phyloP scores from a whole-genome alignment of 345 rosid species.

The Mallotus nudiflorus region DNA sequence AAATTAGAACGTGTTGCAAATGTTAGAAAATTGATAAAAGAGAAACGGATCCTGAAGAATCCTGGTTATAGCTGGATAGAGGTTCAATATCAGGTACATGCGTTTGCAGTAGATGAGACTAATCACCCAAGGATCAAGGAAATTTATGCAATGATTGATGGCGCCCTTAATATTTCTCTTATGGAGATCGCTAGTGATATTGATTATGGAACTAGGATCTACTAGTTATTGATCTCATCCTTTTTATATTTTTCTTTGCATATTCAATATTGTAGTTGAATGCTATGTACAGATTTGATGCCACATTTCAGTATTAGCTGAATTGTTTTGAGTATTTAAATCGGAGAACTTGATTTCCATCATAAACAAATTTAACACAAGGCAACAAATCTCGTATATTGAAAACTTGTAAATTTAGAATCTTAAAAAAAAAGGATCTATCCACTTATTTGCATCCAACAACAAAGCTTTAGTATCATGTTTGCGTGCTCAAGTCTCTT shows the following conservation, averaged over 20 bases:
- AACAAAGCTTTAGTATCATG: neutral
- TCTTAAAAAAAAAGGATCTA: neutral
- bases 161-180: neutral
- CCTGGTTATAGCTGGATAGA: slow-evolving; percentile 31
- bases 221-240: neutral
- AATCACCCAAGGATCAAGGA: slow-evolving; percentile 16
- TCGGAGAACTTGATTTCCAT: neutral
- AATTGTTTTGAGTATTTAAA: neutral
- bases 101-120: slow-evolving; percentile 20
- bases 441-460: neutral
- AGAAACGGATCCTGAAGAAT: slow-evolving; percentile 18
- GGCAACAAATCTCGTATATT: neutral
- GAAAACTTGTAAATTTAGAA: neutral
- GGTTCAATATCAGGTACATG: slow-evolving; percentile 17
- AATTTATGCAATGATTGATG: slow-evolving; percentile 11
- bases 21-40: slow-evolving; percentile 33
- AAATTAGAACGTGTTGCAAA: slow-evolving; percentile 36
- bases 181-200: neutral
- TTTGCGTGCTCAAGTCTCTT: neutral
- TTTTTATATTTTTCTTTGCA: neutral
- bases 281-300: neutral
- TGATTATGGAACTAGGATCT: neutral
- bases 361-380: neutral
- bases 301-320: neutral
- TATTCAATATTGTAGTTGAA: neutral